phyloP scores from a whole-genome alignment of 169 alveolate genomes.

The Besnoitia besnoiti region DNA sequence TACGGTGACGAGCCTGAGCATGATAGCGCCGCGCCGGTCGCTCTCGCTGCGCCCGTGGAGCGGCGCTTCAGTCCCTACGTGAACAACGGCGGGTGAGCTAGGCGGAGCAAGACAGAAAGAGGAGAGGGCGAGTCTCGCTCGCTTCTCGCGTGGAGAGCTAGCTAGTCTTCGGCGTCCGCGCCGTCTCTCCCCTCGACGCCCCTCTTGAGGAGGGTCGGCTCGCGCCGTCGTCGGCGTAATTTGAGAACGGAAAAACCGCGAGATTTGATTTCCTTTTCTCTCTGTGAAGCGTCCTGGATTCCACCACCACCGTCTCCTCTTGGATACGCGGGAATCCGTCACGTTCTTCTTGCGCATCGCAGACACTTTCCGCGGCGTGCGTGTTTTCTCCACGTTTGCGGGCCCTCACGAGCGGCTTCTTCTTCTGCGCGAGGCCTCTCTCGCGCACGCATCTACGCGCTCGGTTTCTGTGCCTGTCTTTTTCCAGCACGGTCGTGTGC shows the following conservation, averaged over 20 bases:
- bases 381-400: too few relatives aligned
- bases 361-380: too few relatives aligned
- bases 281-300: neutral
- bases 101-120: neutral
- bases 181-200: neutral
- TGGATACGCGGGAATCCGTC: too few relatives aligned
- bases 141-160: neutral
- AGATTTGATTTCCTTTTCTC: too few relatives aligned
- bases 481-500: conserved; percentile 60
- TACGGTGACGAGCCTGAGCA: neutral
- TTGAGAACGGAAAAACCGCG: too few relatives aligned
- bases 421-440: too few relatives aligned
- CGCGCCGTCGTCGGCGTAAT: neutral
- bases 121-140: neutral
- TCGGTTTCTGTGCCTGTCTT: neutral
- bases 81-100: conserved; percentile 62
- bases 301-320: too few relatives aligned
- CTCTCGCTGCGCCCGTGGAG: conserved; percentile 18
- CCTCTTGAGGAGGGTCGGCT: neutral
- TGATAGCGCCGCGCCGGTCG: neutral
- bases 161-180: neutral
- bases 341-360: too few relatives aligned
- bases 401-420: too few relatives aligned
- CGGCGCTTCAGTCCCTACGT: conserved; percentile 62
- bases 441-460: too few relatives aligned